Evolutionary conservation across 2,329 filamentous ascomycete genomes (phyloP).

Genomic region (Hymenoscyphus salicellus): DNA sequence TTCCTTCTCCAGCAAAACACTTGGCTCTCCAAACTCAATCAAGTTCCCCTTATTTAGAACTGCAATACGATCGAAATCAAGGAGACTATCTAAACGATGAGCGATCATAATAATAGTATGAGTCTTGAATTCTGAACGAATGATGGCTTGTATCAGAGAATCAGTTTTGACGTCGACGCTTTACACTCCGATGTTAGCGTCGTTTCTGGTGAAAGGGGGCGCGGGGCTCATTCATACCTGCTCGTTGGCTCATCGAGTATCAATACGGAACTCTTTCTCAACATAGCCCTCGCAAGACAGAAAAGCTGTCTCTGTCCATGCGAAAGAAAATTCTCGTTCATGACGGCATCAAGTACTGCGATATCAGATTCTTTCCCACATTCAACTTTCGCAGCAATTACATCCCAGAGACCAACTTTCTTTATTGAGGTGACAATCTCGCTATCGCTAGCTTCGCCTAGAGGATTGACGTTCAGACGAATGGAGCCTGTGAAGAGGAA

Average conservation of each 20-base stretch:
- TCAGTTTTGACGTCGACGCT: conserved; percentile 32
- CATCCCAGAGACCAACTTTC: conserved; percentile 42
- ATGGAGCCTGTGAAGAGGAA: conserved; percentile 62
- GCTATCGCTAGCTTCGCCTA: conserved; percentile 52
- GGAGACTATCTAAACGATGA: conserved; percentile 43
- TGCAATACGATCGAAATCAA: conserved; percentile 39
- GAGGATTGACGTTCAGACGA: conserved; percentile 60
- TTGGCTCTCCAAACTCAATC: conserved; percentile 5
- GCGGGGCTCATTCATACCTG: conserved; percentile 35
- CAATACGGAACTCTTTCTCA: conserved; percentile 40
- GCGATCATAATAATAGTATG: conserved; percentile 50
- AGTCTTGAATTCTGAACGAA: conserved; percentile 48
- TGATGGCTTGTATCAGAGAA: conserved; percentile 37
- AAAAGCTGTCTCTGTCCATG: conserved; percentile 51
- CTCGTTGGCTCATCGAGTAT: conserved; percentile 44
- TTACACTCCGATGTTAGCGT: background rate
- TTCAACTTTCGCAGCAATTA: conserved; percentile 6
- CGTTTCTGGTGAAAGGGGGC: background rate
- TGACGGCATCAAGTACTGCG: conserved; percentile 20
- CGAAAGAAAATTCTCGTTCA: conserved; percentile 62
- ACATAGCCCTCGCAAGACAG: conserved; percentile 46
- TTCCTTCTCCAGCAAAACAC: background rate
- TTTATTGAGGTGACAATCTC: conserved; percentile 52
- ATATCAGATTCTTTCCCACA: no score
- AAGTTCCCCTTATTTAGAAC: conserved; percentile 7